These are phyloP conservation scores for Backusella liffmaniae DNA, from an alignment of 192 early-diverging fungal genomes.

Conservation along the genomic window DNA sequence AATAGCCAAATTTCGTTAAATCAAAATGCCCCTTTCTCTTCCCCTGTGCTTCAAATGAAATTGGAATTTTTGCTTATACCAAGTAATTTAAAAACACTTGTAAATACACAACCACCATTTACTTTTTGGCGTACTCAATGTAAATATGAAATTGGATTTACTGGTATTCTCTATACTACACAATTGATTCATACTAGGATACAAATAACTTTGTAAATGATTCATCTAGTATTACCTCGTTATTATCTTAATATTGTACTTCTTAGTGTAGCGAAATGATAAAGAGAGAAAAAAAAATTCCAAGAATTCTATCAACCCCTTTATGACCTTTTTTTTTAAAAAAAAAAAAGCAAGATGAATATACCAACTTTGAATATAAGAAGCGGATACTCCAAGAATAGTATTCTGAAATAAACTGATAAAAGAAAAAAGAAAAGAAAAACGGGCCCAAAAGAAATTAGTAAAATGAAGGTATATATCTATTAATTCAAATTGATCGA, in stretches of 20 bases:
- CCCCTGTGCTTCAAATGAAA: background rate
- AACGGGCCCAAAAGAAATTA: background rate
- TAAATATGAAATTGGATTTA: background rate
- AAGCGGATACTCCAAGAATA: background rate
- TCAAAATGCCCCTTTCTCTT: background rate
- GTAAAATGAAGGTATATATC: background rate
- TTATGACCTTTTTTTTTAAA: background rate
- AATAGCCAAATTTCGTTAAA: background rate
- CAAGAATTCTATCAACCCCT: background rate
- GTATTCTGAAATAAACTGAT: background rate
- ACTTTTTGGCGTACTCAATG: background rate
- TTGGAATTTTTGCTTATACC: background rate
- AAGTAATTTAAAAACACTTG: background rate
- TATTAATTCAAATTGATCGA: background rate
- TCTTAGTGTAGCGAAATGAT: background rate
- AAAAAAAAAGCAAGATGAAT: background rate
- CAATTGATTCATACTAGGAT: no score
- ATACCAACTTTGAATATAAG: background rate
- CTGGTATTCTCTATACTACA: background rate
- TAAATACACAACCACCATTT: no score
- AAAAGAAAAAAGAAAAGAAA: background rate
- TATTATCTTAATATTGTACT: background rate
- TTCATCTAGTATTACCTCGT: background rate
- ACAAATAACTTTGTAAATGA: background rate
- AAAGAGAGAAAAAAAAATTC: background rate